These are phyloP conservation scores for Protomyces inundatus DNA, from an alignment of 1,139 yeast genomes.

Conservation along the genomic window DNA sequence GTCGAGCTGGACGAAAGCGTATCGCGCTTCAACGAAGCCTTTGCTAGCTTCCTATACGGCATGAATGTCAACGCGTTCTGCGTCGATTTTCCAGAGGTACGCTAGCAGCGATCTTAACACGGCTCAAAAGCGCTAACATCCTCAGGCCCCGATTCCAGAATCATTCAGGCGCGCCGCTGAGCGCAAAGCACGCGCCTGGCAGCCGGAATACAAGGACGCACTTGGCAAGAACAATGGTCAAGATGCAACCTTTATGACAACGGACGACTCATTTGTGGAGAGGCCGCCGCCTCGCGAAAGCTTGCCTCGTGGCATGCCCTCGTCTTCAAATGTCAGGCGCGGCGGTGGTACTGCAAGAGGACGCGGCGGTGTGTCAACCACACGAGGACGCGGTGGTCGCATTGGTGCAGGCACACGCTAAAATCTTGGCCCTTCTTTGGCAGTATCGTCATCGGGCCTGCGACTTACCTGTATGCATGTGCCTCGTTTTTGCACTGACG, in stretches of 20 bases:
- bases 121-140: background rate
- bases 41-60: slow-evolving; percentile 59
- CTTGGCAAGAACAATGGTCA: background rate
- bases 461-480: too few species aligned
- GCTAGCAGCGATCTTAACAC: background rate
- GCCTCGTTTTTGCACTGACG: too few species aligned
- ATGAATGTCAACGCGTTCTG: slow-evolving; percentile 66
- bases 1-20: slow-evolving; percentile 50
- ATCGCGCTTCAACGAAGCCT: slow-evolving; percentile 55
- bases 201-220: background rate
- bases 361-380: slow-evolving; percentile 1
- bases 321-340: background rate
- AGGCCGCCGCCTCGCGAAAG: slow-evolving; percentile 26
- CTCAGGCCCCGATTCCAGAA: slow-evolving; percentile 28
- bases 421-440: too few species aligned
- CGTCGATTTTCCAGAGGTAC: slow-evolving; percentile 51
- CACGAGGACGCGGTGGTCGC: background rate
- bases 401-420: too few species aligned
- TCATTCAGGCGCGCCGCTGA: slow-evolving; percentile 25
- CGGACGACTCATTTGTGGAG: slow-evolving; percentile 30
- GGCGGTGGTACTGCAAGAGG: slow-evolving; percentile 14
- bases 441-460: too few species aligned
- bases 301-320: background rate
- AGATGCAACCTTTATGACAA: slow-evolving; percentile 29
- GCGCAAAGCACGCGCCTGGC: slow-evolving; percentile 13